These are phyloP conservation scores for Aspergillus japonicus DNA, from an alignment of 2,329 filamentous ascomycete species.

Conservation along the genomic window DNA sequence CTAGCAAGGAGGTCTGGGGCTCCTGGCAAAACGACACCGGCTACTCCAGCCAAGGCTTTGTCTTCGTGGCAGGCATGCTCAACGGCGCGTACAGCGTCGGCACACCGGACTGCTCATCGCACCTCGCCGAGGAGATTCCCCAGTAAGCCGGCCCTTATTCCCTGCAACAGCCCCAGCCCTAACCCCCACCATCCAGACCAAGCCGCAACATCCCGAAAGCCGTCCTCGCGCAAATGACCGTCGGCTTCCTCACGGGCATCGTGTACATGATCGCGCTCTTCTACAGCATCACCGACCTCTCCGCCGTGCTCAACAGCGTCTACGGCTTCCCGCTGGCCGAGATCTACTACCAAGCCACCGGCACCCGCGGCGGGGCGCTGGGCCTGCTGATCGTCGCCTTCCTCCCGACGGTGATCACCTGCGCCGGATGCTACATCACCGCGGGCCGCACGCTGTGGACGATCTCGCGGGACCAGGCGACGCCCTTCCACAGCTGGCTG, in stretches of 20 bases:
- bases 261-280: constrained; percentile 52
- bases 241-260: constrained; percentile 50
- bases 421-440: constrained; percentile 58
- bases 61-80: constrained; percentile 64
- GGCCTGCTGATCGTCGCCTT: constrained; percentile 60
- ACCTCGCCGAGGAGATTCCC: constrained; percentile 65
- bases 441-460: constrained; percentile 62
- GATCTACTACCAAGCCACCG: constrained; percentile 51
- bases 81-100: constrained; percentile 70
- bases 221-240: constrained; percentile 49
- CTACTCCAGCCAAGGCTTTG: constrained; percentile 55
- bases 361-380: constrained; percentile 52
- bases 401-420: constrained; percentile 55
- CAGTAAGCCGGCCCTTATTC: constrained; percentile 22
- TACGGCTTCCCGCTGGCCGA: constrained; percentile 49
- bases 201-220: constrained; percentile 52
- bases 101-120: constrained; percentile 63
- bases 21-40: constrained; percentile 52
- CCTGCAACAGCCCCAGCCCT: not conserved
- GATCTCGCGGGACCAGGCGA: constrained; percentile 59
- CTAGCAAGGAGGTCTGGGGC: constrained; percentile 55
- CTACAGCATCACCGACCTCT: constrained; percentile 49
- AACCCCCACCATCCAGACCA: constrained; percentile 23
- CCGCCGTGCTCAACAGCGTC: constrained; percentile 21
- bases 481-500: constrained; percentile 56